Evolutionary conservation across 2,329 filamentous ascomycete genomes (phyloP), one percentile per base, ranked within the genome.

Genomic region (Tolypocladium tropicale): DNA sequence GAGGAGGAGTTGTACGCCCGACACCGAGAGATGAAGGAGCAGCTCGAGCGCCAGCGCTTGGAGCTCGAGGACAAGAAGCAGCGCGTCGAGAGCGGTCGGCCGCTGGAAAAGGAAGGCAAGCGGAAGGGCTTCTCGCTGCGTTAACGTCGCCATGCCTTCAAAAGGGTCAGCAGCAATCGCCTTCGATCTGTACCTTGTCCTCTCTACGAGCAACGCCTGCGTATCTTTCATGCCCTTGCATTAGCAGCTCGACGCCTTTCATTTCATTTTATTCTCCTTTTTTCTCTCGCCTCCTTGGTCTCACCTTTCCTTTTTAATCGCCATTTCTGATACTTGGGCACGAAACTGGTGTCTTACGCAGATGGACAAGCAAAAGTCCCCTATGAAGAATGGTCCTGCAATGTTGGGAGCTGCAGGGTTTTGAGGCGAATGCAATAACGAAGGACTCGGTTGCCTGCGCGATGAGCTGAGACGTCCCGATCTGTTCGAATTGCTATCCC

Each of bases 1-100:
- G 94, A 99, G 76, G 94, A 99, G 74, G 94, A 99, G 81, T 80
- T 99, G 57, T 97, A 97, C 70, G 92, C 94, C 63, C 88, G 94
- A 67, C 94, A 99, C 80, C 87, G 93, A 72, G 94, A 99, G 80
- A 99, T 99, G 94, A 99, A 97, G 83, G 94, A 99, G 72, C 93
- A 97, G 75, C 84, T 99, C 67, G 94, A 99, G 70, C 86, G 92
- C 71, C 93, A 97, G 80, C 87, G 92, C 72, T 76, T 84, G 73
- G 94, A 99, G 74, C 84, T 99, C 70, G 94, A 99, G 74, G 94
- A 99, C 78, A 99, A 97, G 89, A 99, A 99, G 81, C 75, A 83
- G 63, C 87, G 94, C 68, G 81, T 99, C 78, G 94, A 99, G 76
- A 96, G 88, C 72, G 94, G 94, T 69, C 84, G 94, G 72, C 94